Conservation (phyloP, 139 green algal species). For the Volvox africanus region DNA sequence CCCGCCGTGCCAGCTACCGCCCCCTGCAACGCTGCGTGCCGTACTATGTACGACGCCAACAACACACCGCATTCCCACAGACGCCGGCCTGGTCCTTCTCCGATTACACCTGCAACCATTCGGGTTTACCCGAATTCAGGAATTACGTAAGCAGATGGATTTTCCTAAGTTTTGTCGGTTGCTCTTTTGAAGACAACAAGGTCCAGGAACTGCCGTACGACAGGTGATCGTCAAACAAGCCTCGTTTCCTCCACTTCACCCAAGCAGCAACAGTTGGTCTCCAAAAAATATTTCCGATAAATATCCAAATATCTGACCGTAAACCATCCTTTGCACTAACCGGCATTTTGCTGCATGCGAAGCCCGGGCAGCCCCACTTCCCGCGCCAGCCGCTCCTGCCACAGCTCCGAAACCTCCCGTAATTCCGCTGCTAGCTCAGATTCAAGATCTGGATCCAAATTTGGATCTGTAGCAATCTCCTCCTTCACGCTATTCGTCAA, state of each 20-base stretch:
- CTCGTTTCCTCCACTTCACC: too few species aligned
- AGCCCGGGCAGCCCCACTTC: conserved; percentile 51
- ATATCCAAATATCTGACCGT: too few species aligned
- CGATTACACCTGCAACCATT: background rate
- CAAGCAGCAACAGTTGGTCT: too few species aligned
- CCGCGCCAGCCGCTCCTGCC: conserved; percentile 29
- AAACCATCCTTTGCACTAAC: background rate
- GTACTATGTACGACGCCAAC: conserved; percentile 49
- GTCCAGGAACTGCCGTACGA: too few species aligned
- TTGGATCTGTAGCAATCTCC: background rate
- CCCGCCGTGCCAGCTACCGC: background rate
- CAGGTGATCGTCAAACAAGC: too few species aligned
- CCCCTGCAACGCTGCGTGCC: background rate
- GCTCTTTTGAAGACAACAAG: too few species aligned
- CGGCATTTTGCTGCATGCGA: conserved; percentile 29
- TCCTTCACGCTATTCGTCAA: too few species aligned
- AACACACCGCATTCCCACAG: conserved; percentile 61
- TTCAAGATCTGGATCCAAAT: conserved; percentile 15
- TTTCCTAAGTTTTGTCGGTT: too few species aligned
- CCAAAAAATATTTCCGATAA: too few species aligned
- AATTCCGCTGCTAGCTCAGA: conserved; percentile 35
- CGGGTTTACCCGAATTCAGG: too few species aligned
- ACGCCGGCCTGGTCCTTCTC: conserved; percentile 38
- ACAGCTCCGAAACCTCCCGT: conserved; percentile 30
- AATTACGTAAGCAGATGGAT: too few species aligned